Percentiles rank a stretch among this genome's conserved stretches.
Conservation (phyloP, 805 yeast species). For the Saccharomycopsis fibuligera region DNA sequence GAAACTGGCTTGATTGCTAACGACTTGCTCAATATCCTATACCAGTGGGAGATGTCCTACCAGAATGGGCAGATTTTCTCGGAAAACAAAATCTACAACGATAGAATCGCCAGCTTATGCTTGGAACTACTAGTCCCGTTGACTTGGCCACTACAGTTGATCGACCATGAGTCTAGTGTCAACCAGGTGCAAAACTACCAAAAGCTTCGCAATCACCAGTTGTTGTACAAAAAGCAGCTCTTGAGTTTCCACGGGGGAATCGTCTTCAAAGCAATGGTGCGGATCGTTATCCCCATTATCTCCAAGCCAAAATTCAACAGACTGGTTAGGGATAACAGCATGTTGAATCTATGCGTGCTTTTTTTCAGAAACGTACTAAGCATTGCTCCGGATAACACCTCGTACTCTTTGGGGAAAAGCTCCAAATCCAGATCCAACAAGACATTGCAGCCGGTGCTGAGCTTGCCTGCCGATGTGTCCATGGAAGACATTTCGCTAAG, state of each 20-base stretch:
- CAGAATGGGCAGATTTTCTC: conserved; percentile 24
- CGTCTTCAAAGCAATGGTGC: conserved; percentile 60
- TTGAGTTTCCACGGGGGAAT: conserved; percentile 52
- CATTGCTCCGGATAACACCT: conserved; percentile 58
- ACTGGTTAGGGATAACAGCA: conserved; percentile 61
- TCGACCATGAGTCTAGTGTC: conserved; percentile 46
- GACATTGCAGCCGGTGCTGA: conserved; percentile 26
- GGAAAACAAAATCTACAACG: conserved; percentile 35
- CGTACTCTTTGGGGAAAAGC: conserved; percentile 26
- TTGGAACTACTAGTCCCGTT: conserved; percentile 76
- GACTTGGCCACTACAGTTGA: conserved; percentile 79
- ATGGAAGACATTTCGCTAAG: conserved; percentile 64
- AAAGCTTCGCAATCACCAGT: conserved; percentile 59
- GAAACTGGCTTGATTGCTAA: conserved; percentile 66
- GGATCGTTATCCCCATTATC: conserved; percentile 61
- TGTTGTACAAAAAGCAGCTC: conserved; percentile 63
- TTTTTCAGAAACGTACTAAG: conserved; percentile 73
- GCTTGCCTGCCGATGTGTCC: conserved; percentile 51
- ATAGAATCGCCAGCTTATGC: conserved; percentile 62
- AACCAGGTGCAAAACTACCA: conserved; percentile 54
- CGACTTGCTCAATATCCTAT: conserved; percentile 69
- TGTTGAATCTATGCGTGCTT: conserved; percentile 63
- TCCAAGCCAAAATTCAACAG: conserved; percentile 48
- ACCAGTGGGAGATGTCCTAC: conserved; percentile 57
- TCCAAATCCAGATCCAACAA: conserved; percentile 29